Evolutionary conservation across 805 yeast genomes (phyloP).

Genomic region (Starmerella scarabaei): DNA sequence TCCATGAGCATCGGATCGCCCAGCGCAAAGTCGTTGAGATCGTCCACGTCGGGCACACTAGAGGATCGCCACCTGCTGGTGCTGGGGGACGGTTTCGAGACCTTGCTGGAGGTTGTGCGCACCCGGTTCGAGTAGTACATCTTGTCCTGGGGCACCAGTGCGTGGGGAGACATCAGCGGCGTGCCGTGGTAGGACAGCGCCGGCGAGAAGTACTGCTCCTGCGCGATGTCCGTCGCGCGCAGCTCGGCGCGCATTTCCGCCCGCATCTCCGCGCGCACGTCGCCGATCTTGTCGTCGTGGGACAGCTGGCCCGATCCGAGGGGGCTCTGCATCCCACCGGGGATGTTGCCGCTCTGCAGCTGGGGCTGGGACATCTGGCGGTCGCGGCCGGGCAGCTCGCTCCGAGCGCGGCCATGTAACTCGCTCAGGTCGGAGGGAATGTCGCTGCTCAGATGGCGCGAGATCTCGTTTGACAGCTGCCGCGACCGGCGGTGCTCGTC

Average conservation of each 20-base stretch:
- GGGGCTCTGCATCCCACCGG: no score
- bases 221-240: background rate
- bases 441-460: no score
- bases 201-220: conserved; percentile 10
- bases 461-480: no score
- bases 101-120: conserved; percentile 6
- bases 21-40: conserved; percentile 14
- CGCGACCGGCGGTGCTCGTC: no score
- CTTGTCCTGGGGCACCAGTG: conserved; percentile 8
- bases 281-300: no score
- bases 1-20: conserved; percentile 15
- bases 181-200: conserved; percentile 13
- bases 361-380: no score
- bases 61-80: conserved; percentile 6
- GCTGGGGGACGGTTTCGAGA: conserved; percentile 13
- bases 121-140: conserved; percentile 1
- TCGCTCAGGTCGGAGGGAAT: no score
- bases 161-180: conserved; percentile 17
- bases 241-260: background rate
- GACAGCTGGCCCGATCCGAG: no score
- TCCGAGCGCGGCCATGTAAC: no score
- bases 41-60: conserved; percentile 4
- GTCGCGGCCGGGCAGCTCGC: no score
- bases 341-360: no score
- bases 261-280: background rate